These are phyloP conservation scores for Trametopsis cervina DNA, from an alignment of 768 basidiomycete species.

Conservation along the genomic window DNA sequence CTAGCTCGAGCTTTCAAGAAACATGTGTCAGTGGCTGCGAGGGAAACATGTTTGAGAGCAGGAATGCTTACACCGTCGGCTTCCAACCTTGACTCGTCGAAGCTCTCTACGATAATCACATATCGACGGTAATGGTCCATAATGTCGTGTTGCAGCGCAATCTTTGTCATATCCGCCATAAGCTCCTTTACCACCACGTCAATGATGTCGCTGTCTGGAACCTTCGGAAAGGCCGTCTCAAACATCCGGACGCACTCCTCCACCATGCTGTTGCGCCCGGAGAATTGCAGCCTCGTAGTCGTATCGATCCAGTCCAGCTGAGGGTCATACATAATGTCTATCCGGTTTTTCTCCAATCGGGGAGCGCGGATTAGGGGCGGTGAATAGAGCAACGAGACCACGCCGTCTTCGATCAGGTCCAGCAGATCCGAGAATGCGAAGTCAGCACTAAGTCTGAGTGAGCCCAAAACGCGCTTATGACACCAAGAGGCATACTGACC, in stretches of 20 bases:
- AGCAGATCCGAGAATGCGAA: conserved; percentile 38
- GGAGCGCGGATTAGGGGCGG: conserved; percentile 32
- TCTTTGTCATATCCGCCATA: conserved; percentile 36
- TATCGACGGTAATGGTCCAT: conserved; percentile 60
- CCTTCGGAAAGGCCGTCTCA: conserved; percentile 28
- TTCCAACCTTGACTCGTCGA: conserved; percentile 14
- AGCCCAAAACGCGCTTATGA: neutral
- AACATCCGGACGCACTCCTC: conserved; percentile 37
- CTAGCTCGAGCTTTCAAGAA: conserved; percentile 48
- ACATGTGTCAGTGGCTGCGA: conserved; percentile 1
- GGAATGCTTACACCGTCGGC: no score
- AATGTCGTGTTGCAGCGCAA: conserved; percentile 59
- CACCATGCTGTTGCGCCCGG: conserved; percentile 36
- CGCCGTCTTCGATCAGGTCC: conserved; percentile 46
- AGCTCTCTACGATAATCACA: conserved; percentile 42
- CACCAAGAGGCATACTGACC: conserved; percentile 25
- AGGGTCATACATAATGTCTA: conserved; percentile 4
- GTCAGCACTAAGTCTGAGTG: conserved; percentile 26
- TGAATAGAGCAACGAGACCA: conserved; percentile 44
- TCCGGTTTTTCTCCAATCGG: neutral
- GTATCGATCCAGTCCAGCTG: conserved; percentile 33
- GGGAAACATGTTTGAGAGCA: no score
- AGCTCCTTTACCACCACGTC: conserved; percentile 40
- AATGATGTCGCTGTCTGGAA: conserved; percentile 28
- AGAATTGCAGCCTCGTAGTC: conserved; percentile 21